Evolutionary conservation across 1,139 yeast species (phyloP), one percentile per base, ranked within the genome.

Genomic region (Nakaseomyces nivariensis): DNA sequence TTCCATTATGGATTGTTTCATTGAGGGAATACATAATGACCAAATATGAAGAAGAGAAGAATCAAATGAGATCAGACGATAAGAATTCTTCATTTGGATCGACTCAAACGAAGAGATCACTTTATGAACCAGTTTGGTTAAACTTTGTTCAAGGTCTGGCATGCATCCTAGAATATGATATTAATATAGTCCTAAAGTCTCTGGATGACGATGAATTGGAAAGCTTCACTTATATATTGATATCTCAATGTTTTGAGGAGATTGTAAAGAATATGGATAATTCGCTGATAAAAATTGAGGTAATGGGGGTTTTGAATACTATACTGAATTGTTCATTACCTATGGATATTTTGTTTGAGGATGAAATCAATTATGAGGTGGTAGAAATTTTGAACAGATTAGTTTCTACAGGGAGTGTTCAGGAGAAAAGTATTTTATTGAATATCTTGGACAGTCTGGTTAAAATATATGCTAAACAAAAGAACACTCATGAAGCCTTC

Each of bases 171-270:
- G 82, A 81, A 50, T 71, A 71, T 34, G 75, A 82, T 55, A 67
- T 3, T 66, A 72, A 48, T 71, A 81, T 46, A 58, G 69, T 66
- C 56, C 68, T 55, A 54, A 78, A 59, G 57, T 80, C 68, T 34
- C 48, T 64, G 26, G 53, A 53, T 27, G 68, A 75, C 29, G 70
- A 66, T 26, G 95, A 87, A 57, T 74, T 82, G 0, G 78, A 80
- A 3, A 83, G 86, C 48, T 86, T 89, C 58, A 82, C 85, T 67
- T 86, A 86, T 63, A 84, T 89, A 29, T 67, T 90, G 46, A 86
- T 85, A 68, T 87, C 96, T 38, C 85, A 87, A 57, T 87, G 96
- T 63, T 75, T 88, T 50, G 96, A 87, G 59, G 78, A 85, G 0
- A 72, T 88, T 54, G 76, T 83, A 17, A 76, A 72, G 6, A 59